Conservation (phyloP, 768 basidiomycete genomes). For the Suillus fuscotomentosus region DNA sequence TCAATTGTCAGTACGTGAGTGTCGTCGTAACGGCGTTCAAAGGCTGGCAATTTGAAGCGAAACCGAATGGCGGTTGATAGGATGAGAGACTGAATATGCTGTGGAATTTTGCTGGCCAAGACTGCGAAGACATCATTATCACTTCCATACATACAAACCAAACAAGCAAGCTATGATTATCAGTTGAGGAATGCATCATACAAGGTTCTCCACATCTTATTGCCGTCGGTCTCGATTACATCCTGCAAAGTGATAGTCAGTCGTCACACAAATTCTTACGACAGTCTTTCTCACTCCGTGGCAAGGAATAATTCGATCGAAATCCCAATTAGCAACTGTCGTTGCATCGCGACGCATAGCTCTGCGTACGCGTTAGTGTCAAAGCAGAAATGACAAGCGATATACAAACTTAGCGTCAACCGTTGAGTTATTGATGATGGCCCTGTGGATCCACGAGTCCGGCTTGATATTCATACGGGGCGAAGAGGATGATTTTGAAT, state of each 20-base stretch:
- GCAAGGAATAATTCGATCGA: slow-evolving; percentile 72
- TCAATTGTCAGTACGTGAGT: not conserved
- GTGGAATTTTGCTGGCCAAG: not conserved
- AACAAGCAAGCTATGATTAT: not conserved
- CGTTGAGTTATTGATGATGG: slow-evolving; percentile 16
- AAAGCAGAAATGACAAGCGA: not conserved
- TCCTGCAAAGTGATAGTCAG: slow-evolving; percentile 32
- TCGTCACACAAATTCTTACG: slow-evolving; percentile 4
- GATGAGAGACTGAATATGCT: not conserved
- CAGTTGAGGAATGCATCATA: slow-evolving; percentile 33
- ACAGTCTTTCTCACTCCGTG: slow-evolving; percentile 45
- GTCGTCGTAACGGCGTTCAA: no score
- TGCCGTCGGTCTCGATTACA: slow-evolving; percentile 61
- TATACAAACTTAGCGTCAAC: slow-evolving; percentile 28
- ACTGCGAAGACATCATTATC: not conserved
- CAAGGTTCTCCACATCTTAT: slow-evolving; percentile 50
- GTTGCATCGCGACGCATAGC: slow-evolving; percentile 63
- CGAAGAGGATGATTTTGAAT: slow-evolving; percentile 35
- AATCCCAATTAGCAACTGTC: slow-evolving; percentile 71
- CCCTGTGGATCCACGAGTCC: slow-evolving; percentile 29
- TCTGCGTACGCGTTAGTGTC: slow-evolving; percentile 21
- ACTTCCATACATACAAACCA: not conserved
- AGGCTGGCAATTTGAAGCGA: not conserved
- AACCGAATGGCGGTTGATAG: not conserved
- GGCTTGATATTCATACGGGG: slow-evolving; percentile 26